Percentiles rank a stretch among this genome's conserved stretches.
These are phyloP conservation scores for Fusarium sp. DNA, from an alignment of 2,329 filamentous ascomycete genomes.

Conservation along the genomic window DNA sequence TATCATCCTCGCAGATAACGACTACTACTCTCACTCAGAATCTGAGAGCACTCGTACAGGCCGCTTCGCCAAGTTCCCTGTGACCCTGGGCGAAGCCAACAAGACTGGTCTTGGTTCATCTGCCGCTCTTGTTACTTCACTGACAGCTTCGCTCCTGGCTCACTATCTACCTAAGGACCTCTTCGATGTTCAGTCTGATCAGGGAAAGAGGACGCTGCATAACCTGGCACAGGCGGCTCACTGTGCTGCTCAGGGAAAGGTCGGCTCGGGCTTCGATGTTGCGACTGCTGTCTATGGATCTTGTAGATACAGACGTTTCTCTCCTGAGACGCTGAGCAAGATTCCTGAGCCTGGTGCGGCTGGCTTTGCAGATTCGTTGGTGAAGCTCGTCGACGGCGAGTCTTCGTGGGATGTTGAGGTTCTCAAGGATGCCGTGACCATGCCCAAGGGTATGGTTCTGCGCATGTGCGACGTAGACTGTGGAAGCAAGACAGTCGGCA, in stretches of 20 bases:
- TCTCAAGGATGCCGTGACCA: slow-evolving; percentile 73
- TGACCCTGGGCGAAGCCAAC: slow-evolving; percentile 82
- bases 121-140: slow-evolving; percentile 89
- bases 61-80: slow-evolving; percentile 83
- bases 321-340: slow-evolving; percentile 76
- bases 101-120: slow-evolving; percentile 97
- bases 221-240: slow-evolving; percentile 95
- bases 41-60: slow-evolving; percentile 49
- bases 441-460: slow-evolving; percentile 81
- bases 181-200: slow-evolving; percentile 69
- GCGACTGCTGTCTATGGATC: slow-evolving; percentile 93
- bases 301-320: slow-evolving; percentile 93
- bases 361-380: slow-evolving; percentile 76
- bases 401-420: slow-evolving; percentile 84
- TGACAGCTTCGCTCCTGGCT: slow-evolving; percentile 81
- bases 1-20: slow-evolving; percentile 92
- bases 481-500: slow-evolving; percentile 90
- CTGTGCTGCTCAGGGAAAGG: slow-evolving; percentile 95
- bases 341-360: slow-evolving; percentile 76
- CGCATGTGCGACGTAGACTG: slow-evolving; percentile 98
- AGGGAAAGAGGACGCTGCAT: slow-evolving; percentile 76
- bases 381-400: slow-evolving; percentile 73
- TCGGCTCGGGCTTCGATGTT: slow-evolving; percentile 96
- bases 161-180: slow-evolving; percentile 74
- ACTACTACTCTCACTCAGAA: slow-evolving; percentile 85